phyloP scores from a whole-genome alignment of 73 alveolate genomes.

The Paramecium biaurelia region DNA sequence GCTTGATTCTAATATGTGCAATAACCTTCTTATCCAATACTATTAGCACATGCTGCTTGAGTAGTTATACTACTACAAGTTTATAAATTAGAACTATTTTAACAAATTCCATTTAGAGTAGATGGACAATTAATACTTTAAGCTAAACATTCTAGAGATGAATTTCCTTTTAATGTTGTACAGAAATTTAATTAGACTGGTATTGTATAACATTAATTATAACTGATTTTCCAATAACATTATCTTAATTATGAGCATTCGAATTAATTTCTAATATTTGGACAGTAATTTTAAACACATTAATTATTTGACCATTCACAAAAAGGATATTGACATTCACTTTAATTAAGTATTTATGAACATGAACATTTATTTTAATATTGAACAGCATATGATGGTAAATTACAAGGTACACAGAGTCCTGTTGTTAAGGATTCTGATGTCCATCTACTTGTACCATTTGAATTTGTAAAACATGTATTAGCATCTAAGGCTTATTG shows the following conservation, averaged over 20 bases:
- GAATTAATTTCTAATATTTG: not conserved
- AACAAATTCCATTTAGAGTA: not conserved
- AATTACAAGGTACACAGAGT: not conserved
- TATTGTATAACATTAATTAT: not conserved
- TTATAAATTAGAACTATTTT: not conserved
- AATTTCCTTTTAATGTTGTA: not conserved
- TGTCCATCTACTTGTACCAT: conserved; percentile 1
- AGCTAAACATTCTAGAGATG: not conserved
- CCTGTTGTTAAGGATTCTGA: not conserved
- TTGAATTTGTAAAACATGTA: not conserved
- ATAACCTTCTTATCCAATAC: not conserved
- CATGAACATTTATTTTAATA: not conserved
- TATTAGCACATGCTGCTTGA: not conserved
- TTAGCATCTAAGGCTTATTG: not conserved
- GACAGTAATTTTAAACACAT: not conserved
- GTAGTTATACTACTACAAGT: not conserved
- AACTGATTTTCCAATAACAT: not conserved
- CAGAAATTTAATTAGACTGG: not conserved
- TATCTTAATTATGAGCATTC: not conserved
- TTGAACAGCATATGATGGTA: not conserved
- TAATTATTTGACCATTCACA: not conserved
- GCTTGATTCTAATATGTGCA: not conserved
- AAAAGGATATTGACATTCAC: not conserved
- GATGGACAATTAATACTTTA: not conserved
- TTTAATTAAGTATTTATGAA: not conserved